Evolutionary conservation across 192 early-diverging fungal genomes (phyloP).

Genomic region (Linderina pennispora): DNA sequence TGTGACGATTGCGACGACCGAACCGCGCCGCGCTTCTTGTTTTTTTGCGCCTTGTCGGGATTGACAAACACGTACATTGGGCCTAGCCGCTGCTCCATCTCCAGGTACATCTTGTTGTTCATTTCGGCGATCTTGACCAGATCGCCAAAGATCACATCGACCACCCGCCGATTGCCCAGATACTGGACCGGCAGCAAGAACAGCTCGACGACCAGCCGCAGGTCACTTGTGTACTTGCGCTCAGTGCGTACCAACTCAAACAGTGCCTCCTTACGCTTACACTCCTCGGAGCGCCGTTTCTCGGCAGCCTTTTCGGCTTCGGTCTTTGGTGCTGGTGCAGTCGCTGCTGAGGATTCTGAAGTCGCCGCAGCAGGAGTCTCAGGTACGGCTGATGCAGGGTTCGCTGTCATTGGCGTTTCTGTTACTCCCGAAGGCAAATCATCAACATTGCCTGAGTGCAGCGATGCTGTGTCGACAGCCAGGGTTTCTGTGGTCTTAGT

Average conservation of each 20-base stretch:
- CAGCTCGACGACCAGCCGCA: constrained; percentile 47
- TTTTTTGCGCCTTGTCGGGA: constrained; percentile 36
- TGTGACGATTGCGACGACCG: constrained; percentile 10
- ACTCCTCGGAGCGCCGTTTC: constrained; percentile 32
- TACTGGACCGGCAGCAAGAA: constrained; percentile 42
- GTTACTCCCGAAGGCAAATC: too few relatives aligned
- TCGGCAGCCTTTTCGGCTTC: too few relatives aligned
- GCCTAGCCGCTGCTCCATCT: constrained; percentile 38
- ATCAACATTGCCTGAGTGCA: too few relatives aligned
- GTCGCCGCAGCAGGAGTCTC: too few relatives aligned
- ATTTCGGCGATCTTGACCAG: constrained; percentile 47
- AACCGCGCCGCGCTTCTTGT: constrained; percentile 13
- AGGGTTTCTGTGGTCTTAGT: too few relatives aligned
- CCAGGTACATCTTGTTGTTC: constrained; percentile 44
- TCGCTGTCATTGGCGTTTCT: too few relatives aligned
- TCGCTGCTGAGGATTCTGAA: too few relatives aligned
- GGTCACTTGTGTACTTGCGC: constrained; percentile 37
- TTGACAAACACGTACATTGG: constrained; percentile 38
- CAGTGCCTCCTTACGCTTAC: constrained; percentile 42
- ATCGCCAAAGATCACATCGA: constrained; percentile 46
- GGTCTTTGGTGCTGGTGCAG: too few relatives aligned
- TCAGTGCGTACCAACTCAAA: constrained; percentile 44
- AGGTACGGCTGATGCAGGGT: too few relatives aligned
- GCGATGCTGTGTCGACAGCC: too few relatives aligned
- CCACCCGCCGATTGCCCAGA: constrained; percentile 41